phyloP scores from a whole-genome alignment of 768 basidiomycete species.

The Agaricus sinodeliciosus region DNA sequence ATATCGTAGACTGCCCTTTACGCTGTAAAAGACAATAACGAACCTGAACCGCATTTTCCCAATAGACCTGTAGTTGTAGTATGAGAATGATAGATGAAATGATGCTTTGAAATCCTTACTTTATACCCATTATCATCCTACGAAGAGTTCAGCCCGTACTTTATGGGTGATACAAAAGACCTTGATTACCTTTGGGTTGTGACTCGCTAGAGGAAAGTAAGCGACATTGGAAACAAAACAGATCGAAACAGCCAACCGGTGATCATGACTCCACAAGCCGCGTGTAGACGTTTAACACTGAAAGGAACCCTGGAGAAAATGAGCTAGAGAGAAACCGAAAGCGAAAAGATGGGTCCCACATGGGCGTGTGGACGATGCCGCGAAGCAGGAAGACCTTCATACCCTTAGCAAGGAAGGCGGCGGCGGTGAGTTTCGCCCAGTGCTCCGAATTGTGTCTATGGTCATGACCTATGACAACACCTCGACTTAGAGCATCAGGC shows the following conservation, averaged over 20 bases:
- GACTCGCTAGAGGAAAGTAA: slow-evolving; percentile 47
- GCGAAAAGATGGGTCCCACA: slow-evolving; percentile 35
- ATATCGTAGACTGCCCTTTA: not conserved
- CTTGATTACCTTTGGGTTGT: slow-evolving; percentile 74
- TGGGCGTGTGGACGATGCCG: slow-evolving; percentile 74
- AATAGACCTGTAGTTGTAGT: slow-evolving; percentile 56
- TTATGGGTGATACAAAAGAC: not conserved
- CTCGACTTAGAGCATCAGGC: slow-evolving; percentile 44
- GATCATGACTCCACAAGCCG: slow-evolving; percentile 86
- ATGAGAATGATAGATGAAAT: not conserved
- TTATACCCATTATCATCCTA: slow-evolving; percentile 89
- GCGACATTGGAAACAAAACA: not conserved
- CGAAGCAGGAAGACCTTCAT: slow-evolving; percentile 64
- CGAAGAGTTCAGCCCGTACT: not conserved
- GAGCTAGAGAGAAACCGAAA: not conserved
- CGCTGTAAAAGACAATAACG: not conserved
- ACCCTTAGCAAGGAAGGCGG: slow-evolving; percentile 56
- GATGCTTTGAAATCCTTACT: slow-evolving; percentile 25
- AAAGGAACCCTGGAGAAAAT: slow-evolving; percentile 63
- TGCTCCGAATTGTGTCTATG: slow-evolving; percentile 74
- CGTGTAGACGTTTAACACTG: slow-evolving; percentile 54
- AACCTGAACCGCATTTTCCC: slow-evolving; percentile 86
- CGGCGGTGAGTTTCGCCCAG: slow-evolving; percentile 74
- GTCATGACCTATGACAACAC: slow-evolving; percentile 82
- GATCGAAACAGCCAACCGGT: slow-evolving; percentile 46